These are phyloP conservation scores for Olyra latifolia DNA, from an alignment of 176 grass and related monocot species.

Conservation along the genomic window DNA sequence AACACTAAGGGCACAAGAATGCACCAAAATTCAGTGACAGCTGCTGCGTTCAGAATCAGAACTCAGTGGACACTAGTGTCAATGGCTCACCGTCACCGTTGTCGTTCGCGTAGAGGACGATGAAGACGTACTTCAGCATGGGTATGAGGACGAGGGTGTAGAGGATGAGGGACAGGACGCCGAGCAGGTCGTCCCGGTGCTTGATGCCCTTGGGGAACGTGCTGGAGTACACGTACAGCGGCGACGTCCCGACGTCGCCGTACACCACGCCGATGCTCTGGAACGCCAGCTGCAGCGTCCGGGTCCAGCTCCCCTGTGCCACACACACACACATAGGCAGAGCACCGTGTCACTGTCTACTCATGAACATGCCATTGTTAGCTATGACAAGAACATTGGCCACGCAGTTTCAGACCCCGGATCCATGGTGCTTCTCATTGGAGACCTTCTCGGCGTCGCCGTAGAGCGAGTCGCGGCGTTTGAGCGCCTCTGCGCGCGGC, in stretches of 20 bases:
- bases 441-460: constrained; percentile 55
- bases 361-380: not conserved
- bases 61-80: too few species aligned
- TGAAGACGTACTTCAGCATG: constrained; percentile 64
- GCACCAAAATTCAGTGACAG: not conserved
- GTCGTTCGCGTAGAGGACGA: constrained; percentile 62
- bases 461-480: constrained; percentile 51
- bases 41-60: too few species aligned
- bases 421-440: constrained; percentile 27
- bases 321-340: not conserved
- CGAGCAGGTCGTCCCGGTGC: constrained; percentile 51
- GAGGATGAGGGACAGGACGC: constrained; percentile 67
- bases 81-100: constrained; percentile 53
- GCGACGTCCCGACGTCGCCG: constrained; percentile 76
- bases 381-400: not conserved
- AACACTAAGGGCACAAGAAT: not conserved
- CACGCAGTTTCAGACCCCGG: constrained; percentile 12
- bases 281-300: constrained; percentile 61
- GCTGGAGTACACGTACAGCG: constrained; percentile 68
- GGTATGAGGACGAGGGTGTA: constrained; percentile 57
- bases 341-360: not conserved
- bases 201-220: constrained; percentile 55
- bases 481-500: not conserved
- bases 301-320: constrained; percentile 42
- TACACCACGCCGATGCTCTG: constrained; percentile 75